These are phyloP conservation scores for Alectoria sarmentosa DNA, from an alignment of 495 filamentous ascomycete genomes.

Conservation along the genomic window DNA sequence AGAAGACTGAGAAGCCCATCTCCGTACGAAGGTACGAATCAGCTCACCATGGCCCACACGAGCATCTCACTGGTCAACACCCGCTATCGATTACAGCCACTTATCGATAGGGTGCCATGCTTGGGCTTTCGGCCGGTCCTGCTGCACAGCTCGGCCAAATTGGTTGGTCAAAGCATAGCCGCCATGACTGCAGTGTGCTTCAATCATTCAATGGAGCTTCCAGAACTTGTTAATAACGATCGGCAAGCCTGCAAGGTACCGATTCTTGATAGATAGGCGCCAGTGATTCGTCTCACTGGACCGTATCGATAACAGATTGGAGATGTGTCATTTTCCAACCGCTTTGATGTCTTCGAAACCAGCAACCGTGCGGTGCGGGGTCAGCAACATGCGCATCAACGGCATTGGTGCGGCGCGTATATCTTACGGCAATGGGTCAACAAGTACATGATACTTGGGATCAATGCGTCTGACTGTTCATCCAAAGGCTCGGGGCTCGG, in stretches of 20 bases:
- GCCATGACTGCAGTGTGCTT: conserved; percentile 15
- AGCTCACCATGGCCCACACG: conserved; percentile 10
- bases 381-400: conserved; percentile 23
- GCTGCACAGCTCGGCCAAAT: conserved; percentile 6
- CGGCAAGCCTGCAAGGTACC: conserved; percentile 18
- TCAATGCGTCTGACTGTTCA: neutral
- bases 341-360: conserved; percentile 17
- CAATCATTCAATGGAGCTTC: conserved; percentile 7
- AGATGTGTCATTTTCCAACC: conserved; percentile 14
- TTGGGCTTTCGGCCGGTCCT: conserved; percentile 1
- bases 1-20: neutral
- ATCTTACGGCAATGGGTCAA: conserved; percentile 8
- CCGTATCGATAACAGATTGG: conserved; percentile 12
- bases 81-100: conserved; percentile 12
- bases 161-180: conserved; percentile 20
- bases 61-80: conserved; percentile 2
- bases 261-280: conserved; percentile 14
- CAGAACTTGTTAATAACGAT: conserved; percentile 5
- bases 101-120: conserved; percentile 12
- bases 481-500: neutral
- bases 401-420: conserved; percentile 26
- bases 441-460: neutral
- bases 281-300: conserved; percentile 10
- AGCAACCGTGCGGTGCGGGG: conserved; percentile 26
- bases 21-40: conserved; percentile 3